phyloP scores from a whole-genome alignment of 1,284 basidiomycete genomes.

The Sporisorium exsertum region DNA sequence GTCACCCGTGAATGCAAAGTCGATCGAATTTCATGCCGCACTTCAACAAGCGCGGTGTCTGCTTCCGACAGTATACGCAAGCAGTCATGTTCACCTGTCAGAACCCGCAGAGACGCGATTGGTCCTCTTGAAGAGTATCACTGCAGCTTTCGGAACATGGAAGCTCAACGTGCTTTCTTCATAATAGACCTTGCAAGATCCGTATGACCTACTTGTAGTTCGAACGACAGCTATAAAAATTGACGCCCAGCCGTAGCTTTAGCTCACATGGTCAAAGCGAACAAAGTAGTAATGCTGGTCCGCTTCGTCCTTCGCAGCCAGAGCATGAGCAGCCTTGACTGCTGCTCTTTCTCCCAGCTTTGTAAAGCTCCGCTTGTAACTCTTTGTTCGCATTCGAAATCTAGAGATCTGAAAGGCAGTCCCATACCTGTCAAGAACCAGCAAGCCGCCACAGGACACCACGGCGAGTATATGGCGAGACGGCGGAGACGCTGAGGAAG shows the following conservation, averaged over 20 bases:
- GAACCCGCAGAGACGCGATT: too few species aligned
- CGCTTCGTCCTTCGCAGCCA: constrained; percentile 2
- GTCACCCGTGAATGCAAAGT: background rate
- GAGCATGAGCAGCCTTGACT: background rate
- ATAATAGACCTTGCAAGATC: background rate
- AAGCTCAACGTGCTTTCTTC: background rate
- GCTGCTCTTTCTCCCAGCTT: background rate
- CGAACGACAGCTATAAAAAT: background rate
- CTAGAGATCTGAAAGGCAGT: background rate
- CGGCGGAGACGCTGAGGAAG: background rate
- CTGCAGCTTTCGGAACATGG: background rate
- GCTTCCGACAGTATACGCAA: background rate
- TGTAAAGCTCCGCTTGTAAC: too few species aligned
- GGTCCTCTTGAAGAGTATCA: too few species aligned
- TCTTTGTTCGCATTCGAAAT: background rate
- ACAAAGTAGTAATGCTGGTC: background rate
- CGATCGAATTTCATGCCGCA: background rate
- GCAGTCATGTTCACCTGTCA: background rate
- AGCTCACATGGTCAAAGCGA: background rate
- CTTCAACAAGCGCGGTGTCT: background rate
- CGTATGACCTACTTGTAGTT: background rate
- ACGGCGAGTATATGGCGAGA: background rate
- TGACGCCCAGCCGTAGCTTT: background rate
- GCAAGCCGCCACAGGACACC: background rate
- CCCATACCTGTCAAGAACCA: background rate